A percentile compares a stretch with the other conserved stretches of the same genome.
Conservation (phyloP, 2,329 filamentous ascomycete species). For the Botrytis elliptica region DNA sequence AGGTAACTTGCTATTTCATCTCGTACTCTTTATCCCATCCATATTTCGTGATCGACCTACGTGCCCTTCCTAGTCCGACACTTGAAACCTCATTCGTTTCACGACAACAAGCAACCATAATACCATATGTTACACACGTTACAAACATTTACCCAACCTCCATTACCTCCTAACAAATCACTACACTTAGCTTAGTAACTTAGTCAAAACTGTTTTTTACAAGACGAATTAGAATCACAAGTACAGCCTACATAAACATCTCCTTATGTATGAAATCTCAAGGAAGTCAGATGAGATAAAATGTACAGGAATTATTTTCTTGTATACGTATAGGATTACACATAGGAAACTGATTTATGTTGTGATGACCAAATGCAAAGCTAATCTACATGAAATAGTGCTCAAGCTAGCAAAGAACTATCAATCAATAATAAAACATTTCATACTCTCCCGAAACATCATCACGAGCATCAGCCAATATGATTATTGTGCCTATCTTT, state of each 20-base stretch:
- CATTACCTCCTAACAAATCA: not conserved
- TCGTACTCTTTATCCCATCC: not conserved
- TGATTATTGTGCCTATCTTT: not conserved
- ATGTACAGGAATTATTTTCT: not conserved
- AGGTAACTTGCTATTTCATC: not conserved
- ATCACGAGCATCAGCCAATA: not conserved
- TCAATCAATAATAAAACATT: constrained; percentile 12
- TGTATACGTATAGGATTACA: not conserved
- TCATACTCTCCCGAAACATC: not conserved
- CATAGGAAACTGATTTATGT: not conserved
- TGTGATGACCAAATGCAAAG: not conserved
- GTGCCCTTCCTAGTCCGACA: not conserved
- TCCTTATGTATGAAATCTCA: not conserved
- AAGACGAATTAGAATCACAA: not conserved
- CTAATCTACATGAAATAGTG: constrained; percentile 9
- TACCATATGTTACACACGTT: not conserved
- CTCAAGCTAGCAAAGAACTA: constrained; percentile 8
- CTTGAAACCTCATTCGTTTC: constrained; percentile 7
- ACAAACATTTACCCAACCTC: not conserved
- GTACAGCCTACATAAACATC: not conserved
- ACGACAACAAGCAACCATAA: not conserved
- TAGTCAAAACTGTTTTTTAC: not conserved
- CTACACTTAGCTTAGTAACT: not conserved
- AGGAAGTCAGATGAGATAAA: not conserved
- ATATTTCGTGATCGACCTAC: not conserved